Percentiles rank a stretch among this genome's conserved stretches.
Conservation (phyloP, 2,329 filamentous ascomycete species). For the Aspergillus sergii region DNA sequence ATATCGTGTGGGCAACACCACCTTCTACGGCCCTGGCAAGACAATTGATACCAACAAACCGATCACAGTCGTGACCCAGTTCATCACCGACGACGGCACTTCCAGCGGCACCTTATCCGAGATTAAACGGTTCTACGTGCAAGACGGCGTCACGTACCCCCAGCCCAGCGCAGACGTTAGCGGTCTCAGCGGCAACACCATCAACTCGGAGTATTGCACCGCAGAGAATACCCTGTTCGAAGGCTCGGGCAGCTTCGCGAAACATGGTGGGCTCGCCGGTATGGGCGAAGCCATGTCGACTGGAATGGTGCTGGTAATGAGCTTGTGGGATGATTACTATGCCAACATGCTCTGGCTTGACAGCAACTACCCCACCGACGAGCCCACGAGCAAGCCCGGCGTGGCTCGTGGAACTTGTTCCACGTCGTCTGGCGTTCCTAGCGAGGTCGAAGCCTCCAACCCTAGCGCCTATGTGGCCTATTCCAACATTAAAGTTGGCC, state of each 20-base stretch:
- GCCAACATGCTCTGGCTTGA: conserved; percentile 77
- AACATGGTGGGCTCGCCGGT: conserved; percentile 57
- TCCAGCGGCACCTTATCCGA: conserved; percentile 58
- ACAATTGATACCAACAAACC: conserved; percentile 62
- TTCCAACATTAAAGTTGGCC: conserved; percentile 63
- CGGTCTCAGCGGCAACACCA: conserved; percentile 55
- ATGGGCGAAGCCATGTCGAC: conserved; percentile 58
- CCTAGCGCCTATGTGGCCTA: conserved; percentile 57
- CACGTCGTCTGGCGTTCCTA: conserved; percentile 55
- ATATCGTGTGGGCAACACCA: conserved; percentile 65
- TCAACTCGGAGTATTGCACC: conserved; percentile 62
- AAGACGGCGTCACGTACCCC: conserved; percentile 64
- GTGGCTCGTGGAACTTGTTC: conserved; percentile 58
- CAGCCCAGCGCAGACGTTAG: conserved; percentile 40
- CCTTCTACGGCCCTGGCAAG: conserved; percentile 64
- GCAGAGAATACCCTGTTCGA: conserved; percentile 59
- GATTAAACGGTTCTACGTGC: conserved; percentile 68
- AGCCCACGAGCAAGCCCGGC: conserved; percentile 48
- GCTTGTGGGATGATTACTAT: conserved; percentile 65
- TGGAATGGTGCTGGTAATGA: conserved; percentile 68
- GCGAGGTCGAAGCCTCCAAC: conserved; percentile 50
- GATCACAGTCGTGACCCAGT: conserved; percentile 69
- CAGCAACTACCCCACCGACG: conserved; percentile 60
- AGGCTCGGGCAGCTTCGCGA: conserved; percentile 56
- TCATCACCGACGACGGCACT: conserved; percentile 56